Percentiles rank a stretch among this genome's conserved stretches.
These are phyloP conservation scores for Aspergillus sp. DNA, from an alignment of 2,329 filamentous ascomycete species.

Conservation along the genomic window DNA sequence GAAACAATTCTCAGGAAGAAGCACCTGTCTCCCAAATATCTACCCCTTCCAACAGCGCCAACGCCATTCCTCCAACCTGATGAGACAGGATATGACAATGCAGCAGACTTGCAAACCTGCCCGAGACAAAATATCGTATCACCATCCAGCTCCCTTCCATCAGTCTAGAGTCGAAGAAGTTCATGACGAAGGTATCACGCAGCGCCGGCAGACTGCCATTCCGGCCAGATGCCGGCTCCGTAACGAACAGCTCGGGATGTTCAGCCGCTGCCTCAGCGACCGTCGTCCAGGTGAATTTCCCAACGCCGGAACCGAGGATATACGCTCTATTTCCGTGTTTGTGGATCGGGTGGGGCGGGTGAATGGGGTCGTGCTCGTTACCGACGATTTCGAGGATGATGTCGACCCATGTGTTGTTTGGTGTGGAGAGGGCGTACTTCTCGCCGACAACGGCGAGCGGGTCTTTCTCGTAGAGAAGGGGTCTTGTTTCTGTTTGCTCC, in stretches of 20 bases:
- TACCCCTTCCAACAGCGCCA: slow-evolving; percentile 54
- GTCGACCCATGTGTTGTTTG: slow-evolving; percentile 47
- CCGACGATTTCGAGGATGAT: slow-evolving; percentile 38
- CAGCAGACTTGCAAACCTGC: slow-evolving; percentile 54
- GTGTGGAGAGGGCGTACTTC: slow-evolving; percentile 37
- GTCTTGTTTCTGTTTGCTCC: slow-evolving; percentile 25
- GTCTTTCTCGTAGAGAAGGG: slow-evolving; percentile 30
- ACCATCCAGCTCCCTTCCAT: slow-evolving; percentile 46
- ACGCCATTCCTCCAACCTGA: slow-evolving; percentile 53
- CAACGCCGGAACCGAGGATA: slow-evolving; percentile 46
- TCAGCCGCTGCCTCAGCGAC: slow-evolving; percentile 47
- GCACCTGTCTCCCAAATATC: slow-evolving; percentile 48
- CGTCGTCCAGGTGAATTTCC: slow-evolving; percentile 45
- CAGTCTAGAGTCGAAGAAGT: slow-evolving; percentile 17
- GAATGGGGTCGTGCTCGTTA: slow-evolving; percentile 27
- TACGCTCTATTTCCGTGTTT: slow-evolving; percentile 54
- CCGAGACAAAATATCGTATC: slow-evolving; percentile 51
- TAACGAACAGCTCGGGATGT: slow-evolving; percentile 49
- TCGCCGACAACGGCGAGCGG: slow-evolving; percentile 29
- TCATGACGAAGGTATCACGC: slow-evolving; percentile 48
- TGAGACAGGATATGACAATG: slow-evolving; percentile 58
- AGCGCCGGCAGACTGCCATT: slow-evolving; percentile 35
- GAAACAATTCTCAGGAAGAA: slow-evolving; percentile 15
- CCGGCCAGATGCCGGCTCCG: slow-evolving; percentile 28
- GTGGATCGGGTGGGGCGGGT: slow-evolving; percentile 52